Evolutionary conservation across 148 eudicot species (phyloP).

Genomic region (Camellia lanceoleosa): DNA sequence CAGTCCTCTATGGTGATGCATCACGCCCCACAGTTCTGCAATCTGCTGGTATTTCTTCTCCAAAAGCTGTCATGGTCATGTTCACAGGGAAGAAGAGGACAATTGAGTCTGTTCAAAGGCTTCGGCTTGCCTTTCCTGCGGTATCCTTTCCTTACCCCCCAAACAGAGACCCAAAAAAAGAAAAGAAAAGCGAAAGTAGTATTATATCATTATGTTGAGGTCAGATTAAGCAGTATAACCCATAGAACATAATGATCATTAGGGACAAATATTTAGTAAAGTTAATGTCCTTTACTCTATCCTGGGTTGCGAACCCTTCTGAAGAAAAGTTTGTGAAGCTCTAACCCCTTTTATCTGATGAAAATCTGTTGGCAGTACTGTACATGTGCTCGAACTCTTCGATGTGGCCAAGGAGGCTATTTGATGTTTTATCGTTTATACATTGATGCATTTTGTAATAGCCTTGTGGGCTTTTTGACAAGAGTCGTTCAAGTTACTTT

Average conservation of each 20-base stretch:
- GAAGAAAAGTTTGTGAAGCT: not conserved
- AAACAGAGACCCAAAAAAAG: not conserved
- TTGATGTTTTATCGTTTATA: not conserved
- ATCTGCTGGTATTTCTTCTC: conserved; percentile 89
- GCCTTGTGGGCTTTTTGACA: not conserved
- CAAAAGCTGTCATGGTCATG: conserved; percentile 95
- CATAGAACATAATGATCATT: not conserved
- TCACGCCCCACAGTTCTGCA: conserved; percentile 83
- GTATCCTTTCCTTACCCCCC: conserved; percentile 28
- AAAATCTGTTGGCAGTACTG: not conserved
- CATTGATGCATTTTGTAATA: not conserved
- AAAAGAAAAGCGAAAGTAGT: not conserved
- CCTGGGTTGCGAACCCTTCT: not conserved
- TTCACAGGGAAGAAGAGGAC: conserved; percentile 68
- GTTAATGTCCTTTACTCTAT: not conserved
- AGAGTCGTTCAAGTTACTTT: not conserved
- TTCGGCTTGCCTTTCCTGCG: conserved; percentile 84
- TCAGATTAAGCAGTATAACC: not conserved
- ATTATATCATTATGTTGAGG: not conserved
- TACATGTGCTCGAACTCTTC: not conserved
- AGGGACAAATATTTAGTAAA: not conserved
- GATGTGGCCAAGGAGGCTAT: not conserved
- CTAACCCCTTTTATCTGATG: not conserved
- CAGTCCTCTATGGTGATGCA: conserved; percentile 92
- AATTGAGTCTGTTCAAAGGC: conserved; percentile 77